phyloP scores from a whole-genome alignment of 164 flowering plant species.

The Malania oleifera region DNA sequence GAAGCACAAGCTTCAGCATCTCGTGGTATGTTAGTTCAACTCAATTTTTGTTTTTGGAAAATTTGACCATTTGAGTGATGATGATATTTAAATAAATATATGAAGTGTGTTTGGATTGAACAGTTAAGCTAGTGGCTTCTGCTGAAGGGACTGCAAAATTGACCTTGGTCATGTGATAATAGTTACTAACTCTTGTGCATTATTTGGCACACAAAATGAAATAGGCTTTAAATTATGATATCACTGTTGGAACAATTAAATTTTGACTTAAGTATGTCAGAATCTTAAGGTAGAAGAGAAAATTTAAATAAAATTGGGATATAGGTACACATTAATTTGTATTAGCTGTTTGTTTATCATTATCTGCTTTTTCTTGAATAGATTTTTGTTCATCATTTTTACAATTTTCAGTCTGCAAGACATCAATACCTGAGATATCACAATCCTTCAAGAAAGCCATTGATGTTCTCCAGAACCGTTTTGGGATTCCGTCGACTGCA shows the following conservation, averaged over 20 bases:
- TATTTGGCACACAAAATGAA: neutral
- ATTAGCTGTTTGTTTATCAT: neutral
- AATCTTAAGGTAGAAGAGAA: too few species aligned
- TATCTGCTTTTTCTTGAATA: neutral
- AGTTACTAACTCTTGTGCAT: neutral
- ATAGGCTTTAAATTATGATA: too few species aligned
- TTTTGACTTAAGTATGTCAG: too few species aligned
- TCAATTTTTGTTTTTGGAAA: neutral
- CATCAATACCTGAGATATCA: conserved; percentile 56
- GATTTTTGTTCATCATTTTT: neutral
- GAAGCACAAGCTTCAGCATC: conserved; percentile 59
- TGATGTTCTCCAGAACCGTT: conserved; percentile 50
- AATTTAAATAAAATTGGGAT: neutral
- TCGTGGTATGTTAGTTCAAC: conserved; percentile 35
- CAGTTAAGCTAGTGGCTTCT: neutral
- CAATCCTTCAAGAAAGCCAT: conserved; percentile 53
- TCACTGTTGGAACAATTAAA: too few species aligned
- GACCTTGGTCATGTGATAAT: neutral
- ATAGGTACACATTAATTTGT: neutral
- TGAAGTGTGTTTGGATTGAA: neutral
- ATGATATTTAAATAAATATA: neutral
- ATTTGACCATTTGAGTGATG: neutral
- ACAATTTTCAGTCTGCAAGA: conserved; percentile 48
- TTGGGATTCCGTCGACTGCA: conserved; percentile 38
- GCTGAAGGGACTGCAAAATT: neutral